phyloP scores from a whole-genome alignment of 2,329 filamentous ascomycete species.

The Eutypella sp. region DNA sequence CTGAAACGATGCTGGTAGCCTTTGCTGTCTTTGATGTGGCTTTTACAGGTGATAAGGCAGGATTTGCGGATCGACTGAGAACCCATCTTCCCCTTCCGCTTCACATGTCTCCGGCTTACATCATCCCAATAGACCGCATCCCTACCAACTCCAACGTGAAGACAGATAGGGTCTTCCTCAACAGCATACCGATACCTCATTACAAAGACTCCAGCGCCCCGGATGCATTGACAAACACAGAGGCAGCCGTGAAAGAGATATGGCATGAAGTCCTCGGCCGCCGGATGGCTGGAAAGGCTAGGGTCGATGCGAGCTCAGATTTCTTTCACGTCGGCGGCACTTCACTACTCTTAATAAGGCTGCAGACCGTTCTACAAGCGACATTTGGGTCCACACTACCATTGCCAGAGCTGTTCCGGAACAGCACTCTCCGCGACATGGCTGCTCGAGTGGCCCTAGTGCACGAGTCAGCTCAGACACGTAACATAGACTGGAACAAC shows the following conservation, averaged over 20 bases:
- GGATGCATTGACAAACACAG: neutral
- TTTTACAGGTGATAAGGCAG: neutral
- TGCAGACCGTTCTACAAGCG: slow-evolving; percentile 30
- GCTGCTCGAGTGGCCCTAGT: slow-evolving; percentile 13
- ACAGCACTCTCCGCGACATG: slow-evolving; percentile 35
- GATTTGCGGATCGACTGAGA: slow-evolving; percentile 10
- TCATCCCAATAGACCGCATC: slow-evolving; percentile 22
- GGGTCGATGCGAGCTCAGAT: slow-evolving; percentile 19
- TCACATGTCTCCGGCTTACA: slow-evolving; percentile 30
- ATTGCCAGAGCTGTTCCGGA: slow-evolving; percentile 32
- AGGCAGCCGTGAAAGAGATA: slow-evolving; percentile 4
- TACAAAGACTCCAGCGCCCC: neutral
- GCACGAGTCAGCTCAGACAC: neutral
- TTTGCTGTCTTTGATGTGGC: slow-evolving; percentile 14
- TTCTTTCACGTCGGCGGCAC: slow-evolving; percentile 40
- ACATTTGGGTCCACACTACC: slow-evolving; percentile 25
- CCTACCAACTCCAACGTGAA: slow-evolving; percentile 28
- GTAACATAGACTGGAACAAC: slow-evolving; percentile 32
- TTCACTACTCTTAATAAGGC: slow-evolving; percentile 34
- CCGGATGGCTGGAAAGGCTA: slow-evolving; percentile 8
- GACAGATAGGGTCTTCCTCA: slow-evolving; percentile 25
- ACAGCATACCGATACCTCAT: slow-evolving; percentile 17
- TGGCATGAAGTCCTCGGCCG: slow-evolving; percentile 16
- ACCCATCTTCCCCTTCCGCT: slow-evolving; percentile 21
- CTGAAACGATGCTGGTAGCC: slow-evolving; percentile 15